Evolutionary conservation across 2,329 filamentous ascomycete genomes (phyloP), one percentile per base, ranked within the genome.

Genomic region (Huntiella bhutanensis): DNA sequence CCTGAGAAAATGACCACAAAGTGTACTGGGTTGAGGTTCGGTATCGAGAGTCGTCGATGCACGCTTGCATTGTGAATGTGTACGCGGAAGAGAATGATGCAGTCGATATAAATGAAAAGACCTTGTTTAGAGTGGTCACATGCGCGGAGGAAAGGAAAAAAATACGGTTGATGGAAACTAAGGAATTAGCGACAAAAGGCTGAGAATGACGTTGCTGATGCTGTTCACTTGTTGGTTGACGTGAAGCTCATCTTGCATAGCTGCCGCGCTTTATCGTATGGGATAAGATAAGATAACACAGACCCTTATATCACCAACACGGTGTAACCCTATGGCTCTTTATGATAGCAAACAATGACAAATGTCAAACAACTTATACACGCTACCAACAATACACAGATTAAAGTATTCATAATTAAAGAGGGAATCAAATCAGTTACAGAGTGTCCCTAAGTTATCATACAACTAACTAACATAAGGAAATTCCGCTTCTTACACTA

Each of bases 21-120:
- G 82, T 76, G 59, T 77, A 96, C 62, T 98, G 91, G 41, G 84
- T 88, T 0, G 88, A 93, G 44, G 82, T 74, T 32, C 85, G 78
- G 64, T 96, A 98, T 47, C 87, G 71, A 54, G 84, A 82, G 63
- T 98, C 91, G 70, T 98, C 91, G 51, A 51, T 50, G 13, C 47
- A 49, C 2, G 43, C 38, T 8, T 33, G n/a, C 37, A 45, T 39
- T 12, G n/a, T 40, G 35, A n/a, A 22, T 11, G 13, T n/a, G 22
- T 28, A 10, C 6, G 5, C 38, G 16, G 8, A 17, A 12, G 11
- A 38, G n/a, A 15, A 22, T 40, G n/a, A 22, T 12, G 11, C 5
- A 4, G 15, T 17, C 11, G 15, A 11, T 12, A 7, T 16, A 22
- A 19, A 22, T 11, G 13, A 8, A 19, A 22, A 19, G 5, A 19